These are phyloP conservation scores for Vitis vinifera DNA, from an alignment of 164 flowering plant genomes.

Conservation along the genomic window DNA sequence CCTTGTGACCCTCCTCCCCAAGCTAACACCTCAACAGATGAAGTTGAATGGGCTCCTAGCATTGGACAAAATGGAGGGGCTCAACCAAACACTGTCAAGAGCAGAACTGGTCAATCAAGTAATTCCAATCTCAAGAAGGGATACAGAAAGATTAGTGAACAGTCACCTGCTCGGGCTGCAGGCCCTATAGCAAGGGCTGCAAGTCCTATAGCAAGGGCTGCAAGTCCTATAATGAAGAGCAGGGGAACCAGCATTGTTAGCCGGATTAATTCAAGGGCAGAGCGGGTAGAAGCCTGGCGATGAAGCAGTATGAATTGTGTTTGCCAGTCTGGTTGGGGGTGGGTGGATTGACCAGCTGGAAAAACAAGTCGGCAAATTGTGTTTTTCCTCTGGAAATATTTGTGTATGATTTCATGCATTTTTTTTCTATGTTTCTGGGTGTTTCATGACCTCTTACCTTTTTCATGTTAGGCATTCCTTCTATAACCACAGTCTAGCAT, in stretches of 20 bases:
- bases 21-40: constrained; percentile 2
- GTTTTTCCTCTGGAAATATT: constrained; percentile 1
- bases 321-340: background rate
- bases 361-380: background rate
- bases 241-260: constrained; percentile 24
- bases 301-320: background rate
- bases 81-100: constrained; percentile 2
- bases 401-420: constrained; percentile 15
- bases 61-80: background rate
- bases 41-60: background rate
- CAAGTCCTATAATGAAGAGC: constrained; percentile 13
- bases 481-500: no score
- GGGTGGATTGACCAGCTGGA: background rate
- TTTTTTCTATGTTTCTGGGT: background rate
- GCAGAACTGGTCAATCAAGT: constrained; percentile 16
- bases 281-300: constrained; percentile 26
- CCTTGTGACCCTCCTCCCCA: constrained; percentile 21
- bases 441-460: background rate
- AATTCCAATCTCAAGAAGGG: constrained; percentile 19
- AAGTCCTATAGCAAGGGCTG: background rate
- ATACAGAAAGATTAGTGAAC: constrained; percentile 17
- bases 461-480: no score
- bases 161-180: background rate
- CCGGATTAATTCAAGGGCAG: constrained; percentile 25
- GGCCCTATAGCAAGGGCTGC: background rate